A percentile compares a stretch with the other conserved stretches of the same genome.
phyloP scores from a whole-genome alignment of 805 yeast species.

The Candida loeiensis region DNA sequence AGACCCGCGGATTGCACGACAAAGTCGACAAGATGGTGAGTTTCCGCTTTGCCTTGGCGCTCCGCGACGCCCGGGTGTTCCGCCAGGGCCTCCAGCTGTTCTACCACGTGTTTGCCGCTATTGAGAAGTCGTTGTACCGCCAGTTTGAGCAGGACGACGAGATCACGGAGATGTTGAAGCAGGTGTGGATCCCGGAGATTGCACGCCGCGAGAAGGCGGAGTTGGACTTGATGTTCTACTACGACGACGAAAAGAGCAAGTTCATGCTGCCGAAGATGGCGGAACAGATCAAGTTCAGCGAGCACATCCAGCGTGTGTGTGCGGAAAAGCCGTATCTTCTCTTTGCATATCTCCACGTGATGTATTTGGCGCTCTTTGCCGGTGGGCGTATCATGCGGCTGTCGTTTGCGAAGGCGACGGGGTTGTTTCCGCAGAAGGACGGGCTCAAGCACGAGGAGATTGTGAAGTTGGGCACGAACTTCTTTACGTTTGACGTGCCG shows the following conservation, averaged over 20 bases:
- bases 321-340: conserved; percentile 64
- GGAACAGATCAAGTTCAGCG: conserved; percentile 57
- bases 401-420: conserved; percentile 59
- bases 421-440: conserved; percentile 70
- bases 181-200: conserved; percentile 68
- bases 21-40: conserved; percentile 66
- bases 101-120: conserved; percentile 64
- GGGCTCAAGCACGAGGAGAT: conserved; percentile 65
- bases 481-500: conserved; percentile 65
- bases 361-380: conserved; percentile 82
- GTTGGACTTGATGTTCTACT: conserved; percentile 65
- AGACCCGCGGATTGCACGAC: conserved; percentile 65
- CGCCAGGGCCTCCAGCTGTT: conserved; percentile 77
- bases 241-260: conserved; percentile 52
- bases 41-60: conserved; percentile 67
- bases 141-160: conserved; percentile 41
- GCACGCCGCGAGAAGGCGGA: conserved; percentile 56
- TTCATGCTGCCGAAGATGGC: conserved; percentile 56
- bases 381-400: conserved; percentile 78
- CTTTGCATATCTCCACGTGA: conserved; percentile 79
- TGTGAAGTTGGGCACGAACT: conserved; percentile 59
- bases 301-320: conserved; percentile 56
- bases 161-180: conserved; percentile 47
- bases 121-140: conserved; percentile 49
- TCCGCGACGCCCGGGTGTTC: conserved; percentile 71